These are phyloP conservation scores for Oryza glaberrima DNA, from an alignment of 176 grass and related monocot species.

Conservation along the genomic window DNA sequence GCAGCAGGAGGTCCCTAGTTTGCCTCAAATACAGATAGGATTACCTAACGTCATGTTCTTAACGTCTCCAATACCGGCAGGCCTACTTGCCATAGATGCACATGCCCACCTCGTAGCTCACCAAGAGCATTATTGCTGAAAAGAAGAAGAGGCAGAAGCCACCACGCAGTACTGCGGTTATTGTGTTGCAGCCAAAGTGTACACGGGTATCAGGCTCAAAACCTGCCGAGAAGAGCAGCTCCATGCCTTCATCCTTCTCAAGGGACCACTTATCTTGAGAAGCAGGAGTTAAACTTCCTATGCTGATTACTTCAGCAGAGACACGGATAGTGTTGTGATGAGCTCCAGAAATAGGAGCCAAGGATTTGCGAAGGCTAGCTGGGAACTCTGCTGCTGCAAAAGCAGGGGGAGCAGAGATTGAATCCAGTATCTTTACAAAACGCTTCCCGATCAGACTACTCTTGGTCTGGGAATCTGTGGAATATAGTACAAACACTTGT, in stretches of 20 bases:
- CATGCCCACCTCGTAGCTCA: conserved; percentile 74
- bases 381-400: conserved; percentile 77
- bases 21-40: conserved; percentile 37
- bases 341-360: conserved; percentile 45
- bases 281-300: conserved; percentile 45
- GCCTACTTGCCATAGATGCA: conserved; percentile 72
- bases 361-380: conserved; percentile 45
- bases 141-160: conserved; percentile 84
- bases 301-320: conserved; percentile 63
- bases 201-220: conserved; percentile 56
- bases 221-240: conserved; percentile 51
- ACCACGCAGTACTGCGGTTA: conserved; percentile 64
- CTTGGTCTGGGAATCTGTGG: conserved; percentile 50
- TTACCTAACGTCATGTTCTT: conserved; percentile 50
- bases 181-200: conserved; percentile 42
- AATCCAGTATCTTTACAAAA: conserved; percentile 75
- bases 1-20: conserved; percentile 44
- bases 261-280: conserved; percentile 49
- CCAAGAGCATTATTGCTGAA: conserved; percentile 65
- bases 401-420: conserved; percentile 78
- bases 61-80: conserved; percentile 25
- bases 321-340: conserved; percentile 52
- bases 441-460: conserved; percentile 29
- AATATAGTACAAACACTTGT: conserved; percentile 36
- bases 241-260: conserved; percentile 54